A percentile compares a stretch with the other conserved stretches of the same genome.
Evolutionary conservation across 192 early-diverging fungal species (phyloP).

Genomic region (Mortierella alpina): DNA sequence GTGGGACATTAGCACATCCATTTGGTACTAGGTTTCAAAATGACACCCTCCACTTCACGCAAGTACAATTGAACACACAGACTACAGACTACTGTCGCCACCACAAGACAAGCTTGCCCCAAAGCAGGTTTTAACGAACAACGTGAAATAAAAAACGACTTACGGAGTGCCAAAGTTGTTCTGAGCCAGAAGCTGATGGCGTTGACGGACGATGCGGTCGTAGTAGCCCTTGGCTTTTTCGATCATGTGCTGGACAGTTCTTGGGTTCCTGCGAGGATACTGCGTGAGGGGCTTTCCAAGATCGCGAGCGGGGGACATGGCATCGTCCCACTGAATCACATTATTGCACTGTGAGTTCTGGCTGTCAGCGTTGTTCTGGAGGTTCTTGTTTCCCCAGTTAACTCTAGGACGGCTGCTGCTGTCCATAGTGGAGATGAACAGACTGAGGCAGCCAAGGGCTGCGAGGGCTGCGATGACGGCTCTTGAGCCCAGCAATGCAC

Average conservation of each 20-base stretch:
- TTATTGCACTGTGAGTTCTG: not conserved
- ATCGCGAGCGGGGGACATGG: not conserved
- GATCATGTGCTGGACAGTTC: slow-evolving; percentile 24
- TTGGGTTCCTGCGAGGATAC: slow-evolving; percentile 27
- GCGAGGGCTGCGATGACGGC: slow-evolving; percentile 27
- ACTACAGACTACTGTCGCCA: not conserved
- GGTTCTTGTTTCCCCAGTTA: slow-evolving; percentile 8
- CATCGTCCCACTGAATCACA: slow-evolving; percentile 18
- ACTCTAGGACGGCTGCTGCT: slow-evolving; percentile 1
- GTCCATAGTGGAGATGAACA: slow-evolving; percentile 34
- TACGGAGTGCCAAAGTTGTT: slow-evolving; percentile 16
- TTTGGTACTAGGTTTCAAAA: too few species aligned
- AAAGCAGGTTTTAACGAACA: not conserved
- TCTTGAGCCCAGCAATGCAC: slow-evolving; percentile 23
- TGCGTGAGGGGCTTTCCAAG: slow-evolving; percentile 7
- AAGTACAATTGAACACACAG: too few species aligned
- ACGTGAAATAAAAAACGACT: not conserved
- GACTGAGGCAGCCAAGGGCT: slow-evolving; percentile 18
- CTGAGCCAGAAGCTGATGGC: not conserved
- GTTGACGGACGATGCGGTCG: slow-evolving; percentile 24
- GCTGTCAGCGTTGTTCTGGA: not conserved
- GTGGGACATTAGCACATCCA: too few species aligned
- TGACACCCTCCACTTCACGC: too few species aligned
- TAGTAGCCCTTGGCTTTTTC: slow-evolving; percentile 34
- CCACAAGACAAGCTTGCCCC: not conserved